phyloP scores from a whole-genome alignment of 2,329 filamentous ascomycete genomes.

The Sporothrix pallida region DNA sequence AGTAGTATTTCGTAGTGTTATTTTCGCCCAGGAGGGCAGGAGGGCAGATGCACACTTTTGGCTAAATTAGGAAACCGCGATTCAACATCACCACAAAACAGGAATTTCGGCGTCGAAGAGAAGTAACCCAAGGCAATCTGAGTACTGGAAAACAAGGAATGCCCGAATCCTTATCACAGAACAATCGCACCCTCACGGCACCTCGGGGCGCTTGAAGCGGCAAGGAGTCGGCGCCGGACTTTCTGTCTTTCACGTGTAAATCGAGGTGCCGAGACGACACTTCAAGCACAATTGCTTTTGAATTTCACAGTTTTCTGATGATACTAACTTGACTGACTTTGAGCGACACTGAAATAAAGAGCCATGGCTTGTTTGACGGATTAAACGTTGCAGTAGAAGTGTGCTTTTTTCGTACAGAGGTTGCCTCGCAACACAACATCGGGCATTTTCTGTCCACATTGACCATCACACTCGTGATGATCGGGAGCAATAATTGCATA shows the following conservation, averaged over 20 bases:
- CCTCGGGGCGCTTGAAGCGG: background rate
- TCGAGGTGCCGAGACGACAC: background rate
- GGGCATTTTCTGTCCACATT: background rate
- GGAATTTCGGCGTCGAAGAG: background rate
- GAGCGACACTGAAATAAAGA: too few species aligned
- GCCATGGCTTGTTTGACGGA: too few species aligned
- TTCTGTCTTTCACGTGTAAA: background rate
- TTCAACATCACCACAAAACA: conserved; percentile 7
- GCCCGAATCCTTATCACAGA: background rate
- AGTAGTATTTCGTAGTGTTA: background rate
- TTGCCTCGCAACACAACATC: too few species aligned
- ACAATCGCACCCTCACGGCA: background rate
- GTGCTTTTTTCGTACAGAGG: too few species aligned
- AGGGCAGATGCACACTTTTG: background rate
- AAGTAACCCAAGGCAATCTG: background rate
- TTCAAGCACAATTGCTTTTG: background rate
- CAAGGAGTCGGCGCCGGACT: background rate
- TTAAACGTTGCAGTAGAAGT: too few species aligned
- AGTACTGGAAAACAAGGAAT: background rate
- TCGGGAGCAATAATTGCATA: background rate
- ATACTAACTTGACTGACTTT: too few species aligned
- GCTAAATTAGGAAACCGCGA: conserved; percentile 19
- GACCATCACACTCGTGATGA: background rate
- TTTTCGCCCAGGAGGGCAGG: background rate
- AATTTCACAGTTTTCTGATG: too few species aligned